Conservation (phyloP, 768 basidiomycete genomes). For the Zangia roseola region DNA sequence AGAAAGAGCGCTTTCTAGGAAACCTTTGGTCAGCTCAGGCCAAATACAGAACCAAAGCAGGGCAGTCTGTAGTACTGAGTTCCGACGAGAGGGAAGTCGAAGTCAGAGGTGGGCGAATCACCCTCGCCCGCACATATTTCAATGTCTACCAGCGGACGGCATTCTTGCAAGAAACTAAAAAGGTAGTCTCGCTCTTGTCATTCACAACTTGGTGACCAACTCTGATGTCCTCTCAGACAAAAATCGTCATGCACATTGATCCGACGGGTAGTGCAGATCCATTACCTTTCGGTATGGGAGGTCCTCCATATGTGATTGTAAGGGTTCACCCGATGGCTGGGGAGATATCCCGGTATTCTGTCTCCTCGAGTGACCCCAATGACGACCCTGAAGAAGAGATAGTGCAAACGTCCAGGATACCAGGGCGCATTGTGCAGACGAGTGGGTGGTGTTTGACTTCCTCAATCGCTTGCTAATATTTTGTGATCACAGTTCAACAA, state of each 20-base stretch:
- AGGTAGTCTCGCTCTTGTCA: conserved; percentile 46
- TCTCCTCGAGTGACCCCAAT: conserved; percentile 68
- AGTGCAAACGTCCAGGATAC: conserved; percentile 72
- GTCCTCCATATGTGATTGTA: conserved; percentile 76
- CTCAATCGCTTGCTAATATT: neutral
- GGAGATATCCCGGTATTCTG: conserved; percentile 75
- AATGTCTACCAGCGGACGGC: conserved; percentile 84
- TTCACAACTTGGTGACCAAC: neutral
- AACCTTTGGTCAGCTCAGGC: conserved; percentile 91
- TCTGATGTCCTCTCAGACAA: conserved; percentile 52
- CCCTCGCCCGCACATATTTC: conserved; percentile 79
- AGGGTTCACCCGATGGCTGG: conserved; percentile 83
- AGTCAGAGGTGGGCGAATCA: conserved; percentile 55
- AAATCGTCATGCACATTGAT: conserved; percentile 87
- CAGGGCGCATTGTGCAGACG: conserved; percentile 74
- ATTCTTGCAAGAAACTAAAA: conserved; percentile 74
- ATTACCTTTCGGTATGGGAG: conserved; percentile 68
- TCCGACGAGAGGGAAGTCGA: conserved; percentile 79
- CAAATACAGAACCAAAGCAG: conserved; percentile 66
- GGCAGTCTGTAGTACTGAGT: conserved; percentile 70
- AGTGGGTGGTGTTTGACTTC: conserved; percentile 49
- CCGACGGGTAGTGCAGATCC: conserved; percentile 70
- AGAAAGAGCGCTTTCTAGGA: conserved; percentile 82
- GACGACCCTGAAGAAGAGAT: conserved; percentile 83
- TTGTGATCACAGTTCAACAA: conserved; percentile 62